Conservation (phyloP, 257 asterid genomes). For the Dorcoceras hygrometricum region DNA sequence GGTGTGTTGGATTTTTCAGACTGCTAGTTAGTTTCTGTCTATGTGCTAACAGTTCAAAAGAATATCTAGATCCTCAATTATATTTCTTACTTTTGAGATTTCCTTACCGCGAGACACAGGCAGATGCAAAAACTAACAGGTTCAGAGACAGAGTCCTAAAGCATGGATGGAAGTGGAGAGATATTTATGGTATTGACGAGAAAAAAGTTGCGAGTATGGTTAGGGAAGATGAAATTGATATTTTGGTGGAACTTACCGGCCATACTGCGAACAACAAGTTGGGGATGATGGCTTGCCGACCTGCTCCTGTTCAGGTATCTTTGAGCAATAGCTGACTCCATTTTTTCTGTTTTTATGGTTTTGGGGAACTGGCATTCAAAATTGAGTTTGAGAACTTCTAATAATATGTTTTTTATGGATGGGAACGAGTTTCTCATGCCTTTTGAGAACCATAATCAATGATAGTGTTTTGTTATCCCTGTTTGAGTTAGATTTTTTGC, state of each 20-base stretch:
- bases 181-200: conserved; percentile 90
- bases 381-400: conserved; percentile 5
- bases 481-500: neutral
- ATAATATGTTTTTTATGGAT: neutral
- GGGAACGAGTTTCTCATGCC: conserved; percentile 7
- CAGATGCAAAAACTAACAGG: conserved; percentile 91
- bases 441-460: neutral
- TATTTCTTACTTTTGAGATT: conserved; percentile 9
- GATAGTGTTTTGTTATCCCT: neutral
- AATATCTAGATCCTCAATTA: conserved; percentile 6
- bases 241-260: conserved; percentile 97
- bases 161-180: conserved; percentile 91
- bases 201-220: conserved; percentile 86
- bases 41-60: conserved; percentile 2
- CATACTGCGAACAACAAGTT: conserved; percentile 98
- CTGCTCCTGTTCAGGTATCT: conserved; percentile 96
- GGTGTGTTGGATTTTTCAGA: conserved; percentile 12
- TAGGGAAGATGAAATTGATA: conserved; percentile 90
- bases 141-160: conserved; percentile 84
- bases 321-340: conserved; percentile 11
- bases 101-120: conserved; percentile 51
- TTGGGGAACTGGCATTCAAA: conserved; percentile 15
- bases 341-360: conserved; percentile 11
- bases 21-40: conserved; percentile 19
- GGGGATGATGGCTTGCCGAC: conserved; percentile 99